These are phyloP conservation scores for Nepenthes alata DNA, from an alignment of 179 eudicot species.

Conservation along the genomic window DNA sequence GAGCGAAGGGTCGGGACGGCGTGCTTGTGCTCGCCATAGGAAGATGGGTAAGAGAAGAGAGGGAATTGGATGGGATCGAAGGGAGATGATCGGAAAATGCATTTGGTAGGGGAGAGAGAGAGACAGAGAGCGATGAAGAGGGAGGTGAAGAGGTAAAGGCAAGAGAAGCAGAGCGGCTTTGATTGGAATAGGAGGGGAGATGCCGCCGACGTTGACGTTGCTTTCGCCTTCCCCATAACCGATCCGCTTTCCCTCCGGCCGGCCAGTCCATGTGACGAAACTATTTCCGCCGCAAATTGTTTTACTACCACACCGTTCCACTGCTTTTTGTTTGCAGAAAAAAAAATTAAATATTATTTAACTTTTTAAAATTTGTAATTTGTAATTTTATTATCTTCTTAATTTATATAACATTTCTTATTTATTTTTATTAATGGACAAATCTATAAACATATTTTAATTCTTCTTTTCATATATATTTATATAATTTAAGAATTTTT, in stretches of 20 bases:
- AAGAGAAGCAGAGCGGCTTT: constrained; percentile 66
- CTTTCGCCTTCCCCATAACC: constrained; percentile 20
- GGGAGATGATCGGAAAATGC: constrained; percentile 53
- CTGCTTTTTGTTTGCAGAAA: too few relatives aligned
- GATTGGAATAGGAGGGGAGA: constrained; percentile 55
- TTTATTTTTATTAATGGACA: too few relatives aligned
- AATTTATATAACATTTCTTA: too few relatives aligned
- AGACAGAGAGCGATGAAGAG: constrained; percentile 42
- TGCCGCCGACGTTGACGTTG: constrained; percentile 12
- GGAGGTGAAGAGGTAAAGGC: constrained; percentile 49
- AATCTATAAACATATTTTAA: too few relatives aligned
- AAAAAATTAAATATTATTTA: too few relatives aligned
- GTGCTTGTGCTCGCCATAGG: constrained; percentile 74
- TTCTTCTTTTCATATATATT: too few relatives aligned
- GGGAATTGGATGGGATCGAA: constrained; percentile 58
- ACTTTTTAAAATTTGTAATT: too few relatives aligned
- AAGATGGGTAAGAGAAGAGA: constrained; percentile 61
- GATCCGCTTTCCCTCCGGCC: neutral
- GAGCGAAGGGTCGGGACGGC: constrained; percentile 61
- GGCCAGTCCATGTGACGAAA: too few relatives aligned
- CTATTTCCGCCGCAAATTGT: too few relatives aligned
- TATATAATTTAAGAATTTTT: too few relatives aligned
- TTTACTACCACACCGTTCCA: too few relatives aligned
- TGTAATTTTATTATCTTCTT: too few relatives aligned
- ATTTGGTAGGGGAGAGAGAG: constrained; percentile 54